Percentiles rank a stretch among this genome's conserved stretches.
These are phyloP conservation scores for Russula virescens DNA, from an alignment of 768 basidiomycete species.

Conservation along the genomic window DNA sequence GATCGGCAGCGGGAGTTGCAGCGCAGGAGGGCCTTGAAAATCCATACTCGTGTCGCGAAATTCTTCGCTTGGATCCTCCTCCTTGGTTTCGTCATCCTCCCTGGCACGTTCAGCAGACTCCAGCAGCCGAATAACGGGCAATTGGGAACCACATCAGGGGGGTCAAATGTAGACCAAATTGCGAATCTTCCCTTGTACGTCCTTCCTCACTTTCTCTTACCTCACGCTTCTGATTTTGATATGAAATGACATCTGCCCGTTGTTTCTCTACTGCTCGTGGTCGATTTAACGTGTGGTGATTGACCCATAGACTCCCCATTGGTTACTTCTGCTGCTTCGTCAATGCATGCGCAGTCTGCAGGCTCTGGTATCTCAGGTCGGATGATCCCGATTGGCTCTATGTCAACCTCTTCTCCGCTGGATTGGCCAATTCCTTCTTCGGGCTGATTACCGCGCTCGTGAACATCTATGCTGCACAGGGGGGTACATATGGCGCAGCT, in stretches of 20 bases:
- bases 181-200: neutral
- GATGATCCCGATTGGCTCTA: neutral
- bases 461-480: neutral
- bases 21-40: neutral
- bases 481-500: neutral
- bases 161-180: neutral
- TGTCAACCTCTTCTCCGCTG: neutral
- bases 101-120: neutral
- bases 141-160: no score
- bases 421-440: neutral
- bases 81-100: neutral
- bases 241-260: neutral
- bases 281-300: neutral
- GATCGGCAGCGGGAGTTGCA: neutral
- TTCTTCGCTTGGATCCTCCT: slow-evolving; percentile 1
- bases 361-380: neutral
- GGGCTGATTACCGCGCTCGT: neutral
- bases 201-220: neutral
- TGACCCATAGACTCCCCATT: neutral
- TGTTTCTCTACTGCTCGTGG: neutral
- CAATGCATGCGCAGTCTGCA: neutral
- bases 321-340: neutral
- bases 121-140: no score
- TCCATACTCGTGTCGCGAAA: neutral
- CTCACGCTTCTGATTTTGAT: neutral